Evolutionary conservation across 345 rosid genomes (phyloP), one percentile per base, ranked within the genome.

Genomic region (Luvunga scandens): DNA sequence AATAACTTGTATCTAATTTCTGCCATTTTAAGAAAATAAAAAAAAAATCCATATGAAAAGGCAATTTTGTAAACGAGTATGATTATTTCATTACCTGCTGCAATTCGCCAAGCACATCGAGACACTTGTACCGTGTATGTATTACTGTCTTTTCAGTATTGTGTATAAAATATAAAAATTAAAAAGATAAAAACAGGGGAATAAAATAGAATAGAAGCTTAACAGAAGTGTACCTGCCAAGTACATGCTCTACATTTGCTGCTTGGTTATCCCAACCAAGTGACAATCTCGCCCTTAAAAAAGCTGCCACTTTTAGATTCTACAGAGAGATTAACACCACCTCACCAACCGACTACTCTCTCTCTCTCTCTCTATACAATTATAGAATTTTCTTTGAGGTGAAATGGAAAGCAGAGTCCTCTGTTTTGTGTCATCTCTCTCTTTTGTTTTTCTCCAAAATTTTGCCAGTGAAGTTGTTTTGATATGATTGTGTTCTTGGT

Each of bases 201-300:
- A 66, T 30, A 48, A 60, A 56, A 73, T 62, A 33, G 31, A 22
- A 69, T 25, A 73, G 45, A 22, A 34, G 53, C 28, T 12, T 1
- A 45, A 34, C 38, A 72, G 70, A 56, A 25, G 67, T 81, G 88
- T 83, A 80, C 87, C 86, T 68, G 86, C 84, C 79, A 84, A 81
- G 86, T 82, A 83, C 91, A 72, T 79, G 75, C 80, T 69, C 90
- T 57, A 31, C 77, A 63, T 27, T 50, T 74, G 30, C 66, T 74
- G 30, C 69, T 78, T 77, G 75, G 30, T 77, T 73, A 77, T 74
- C 78, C 57, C 63, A 30, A 25, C 70, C 77, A 22, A 50, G 71
- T 34, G 64, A 78, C 83, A 70, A 73, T 33, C 61, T 31, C 60
- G 66, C 81, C 83, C 76, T 24, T 24, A 55, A 66, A 77, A 71